Base-by-base conservation (phyloP, 2,329 filamentous ascomycete genomes). In the Ploettnerulaceae sp. region DNA sequence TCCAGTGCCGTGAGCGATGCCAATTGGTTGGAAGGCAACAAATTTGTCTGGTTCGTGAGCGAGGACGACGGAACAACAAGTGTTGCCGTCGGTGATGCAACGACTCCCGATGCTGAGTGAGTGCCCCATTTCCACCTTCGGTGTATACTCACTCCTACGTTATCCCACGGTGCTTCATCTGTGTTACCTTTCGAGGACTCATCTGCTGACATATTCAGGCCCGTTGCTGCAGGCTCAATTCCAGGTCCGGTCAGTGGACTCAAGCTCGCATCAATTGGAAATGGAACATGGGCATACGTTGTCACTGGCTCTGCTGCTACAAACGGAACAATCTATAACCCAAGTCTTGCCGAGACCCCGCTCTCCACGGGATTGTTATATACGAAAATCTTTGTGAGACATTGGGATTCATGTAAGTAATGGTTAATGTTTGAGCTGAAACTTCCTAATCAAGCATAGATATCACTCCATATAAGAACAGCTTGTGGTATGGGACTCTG, bases 51-150 rank as follows among this genome's bases (percentile, higher is more conserved):
- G 56, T 36, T 57, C 28, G 45, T 43, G 4, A 49, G 48, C 2
- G 55, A 59, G 33, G 53, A 58, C 20, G 57, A 57, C 50, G 56
- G 55, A 24, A 51, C 48, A n/a, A 57, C 52, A n/a, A 58, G 43
- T 33, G 47, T 59, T 22, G 33, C 47, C 12, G 47, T 58, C 9
- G 56, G 56, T 20, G 56, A 59, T 53, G 57, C 53, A 2, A 47
- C 44, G 18, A 45, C 21, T n/a, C 57, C 52, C 17, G 36, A 38
- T 48, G 53, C 45, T 5, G 34, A 51, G 56, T 58, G 33, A 55
- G 56, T 52, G 26, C 2, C 17, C 2, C n/a, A 6, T 14, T 31
- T 8, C 11, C 24, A 17, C 25, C n/a, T 31, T 20, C 12, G 12
- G 15, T 20, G 2, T 33, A 17, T 20, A 17, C 14, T 33, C 7